Evolutionary conservation across 2,329 filamentous ascomycete species (phyloP), one percentile per base, ranked within the genome.

Genomic region (Lachnellula cervina): DNA sequence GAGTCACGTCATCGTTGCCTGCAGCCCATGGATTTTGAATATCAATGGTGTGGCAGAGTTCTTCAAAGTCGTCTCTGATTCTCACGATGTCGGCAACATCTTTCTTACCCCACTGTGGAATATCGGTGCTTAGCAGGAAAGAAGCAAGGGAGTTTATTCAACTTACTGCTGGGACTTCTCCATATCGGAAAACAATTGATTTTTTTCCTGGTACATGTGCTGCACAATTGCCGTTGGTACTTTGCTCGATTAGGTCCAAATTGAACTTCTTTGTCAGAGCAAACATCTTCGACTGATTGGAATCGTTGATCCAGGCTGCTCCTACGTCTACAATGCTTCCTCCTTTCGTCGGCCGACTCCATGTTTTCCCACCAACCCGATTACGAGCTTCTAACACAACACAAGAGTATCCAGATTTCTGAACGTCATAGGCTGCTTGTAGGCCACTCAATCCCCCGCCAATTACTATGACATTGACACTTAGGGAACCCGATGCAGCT

Each of bases 291-390:
- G 60, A 55, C 44, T 64, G 62, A 51, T 62, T 62, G 1, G 58
- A 61, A 45, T 64, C 60, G 43, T 85, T 84, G 59, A 84, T 77
- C 82, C 81, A 85, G 0, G 79, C 80, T 0, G 80, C 82, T 2
- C 81, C 81, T 0, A 82, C 63, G 21, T 84, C 82, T 6, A 76
- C 71, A 0, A 69, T 57, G 0, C 74, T 76, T 2, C 65, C 67
- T 28, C 64, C 72, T 25, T 52, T 51, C 2, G 56, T 54, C n/a
- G 52, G 52, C 5, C 57, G 54, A 44, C 49, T 56, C 61, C 59
- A 73, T 0, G 68, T 72, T 59, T 74, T 74, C 1, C 74, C 75
- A 4, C 74, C 74, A 8, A 76, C 72, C 4, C 74, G 70, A 55
- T 75, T 70, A 4, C 73, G 59, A 8, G 74, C 74, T 50, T 76